Base-by-base conservation (phyloP, 305 asterid genomes). In the Euphrasia arctica region DNA sequence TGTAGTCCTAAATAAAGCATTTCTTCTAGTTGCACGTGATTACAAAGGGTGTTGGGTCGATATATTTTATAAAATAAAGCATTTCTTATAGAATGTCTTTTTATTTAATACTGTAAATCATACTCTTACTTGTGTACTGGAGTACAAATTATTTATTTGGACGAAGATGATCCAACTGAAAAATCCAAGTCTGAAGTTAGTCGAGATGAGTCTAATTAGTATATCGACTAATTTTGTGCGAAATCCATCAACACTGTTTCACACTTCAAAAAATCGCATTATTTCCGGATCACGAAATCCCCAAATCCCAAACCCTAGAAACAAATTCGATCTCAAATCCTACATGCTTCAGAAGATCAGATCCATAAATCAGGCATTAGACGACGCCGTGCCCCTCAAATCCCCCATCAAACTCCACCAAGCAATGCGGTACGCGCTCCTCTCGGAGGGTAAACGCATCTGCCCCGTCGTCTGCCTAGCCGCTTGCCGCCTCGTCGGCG, bases 381-480 rank as follows among this genome's bases (percentile, higher is more conserved):
- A 70, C 15, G 52, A 11, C 4, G 64, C 74, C 42, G 29, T 74
- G 22, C 72, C 79, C 3, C 43, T 70, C 2, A 12, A 36, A 55
- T 48, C 66, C 55, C 72, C 75, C n/a, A 12, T 13, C 11, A 63
- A 41, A 54, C 56, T 74, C 67, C 60, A 74, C 7, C 56, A 70
- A 49, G 25, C 75, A 4, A 70, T 74, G 79, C 57, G 71, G 2
- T 75, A 75, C 60, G 50, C 76, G n/a, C 71, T 75, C 49, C 73
- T 75, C 29, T 71, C 69, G n/a, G 66, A 63, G 22, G 79, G 79
- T 51, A 75, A 70, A 10, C 72, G 70, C 45, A 71, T 75, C 56
- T 67, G 76, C 62, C 79, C 76, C 7, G 59, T 75, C 41, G 73
- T 75, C 34, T 75, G 79, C 64, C 61, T 75, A 2, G 73, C 73